Evolutionary conservation across 176 grass and related monocot species (phyloP), one percentile per base, ranked within the genome.

Genomic region (Tuctoria greenei): DNA sequence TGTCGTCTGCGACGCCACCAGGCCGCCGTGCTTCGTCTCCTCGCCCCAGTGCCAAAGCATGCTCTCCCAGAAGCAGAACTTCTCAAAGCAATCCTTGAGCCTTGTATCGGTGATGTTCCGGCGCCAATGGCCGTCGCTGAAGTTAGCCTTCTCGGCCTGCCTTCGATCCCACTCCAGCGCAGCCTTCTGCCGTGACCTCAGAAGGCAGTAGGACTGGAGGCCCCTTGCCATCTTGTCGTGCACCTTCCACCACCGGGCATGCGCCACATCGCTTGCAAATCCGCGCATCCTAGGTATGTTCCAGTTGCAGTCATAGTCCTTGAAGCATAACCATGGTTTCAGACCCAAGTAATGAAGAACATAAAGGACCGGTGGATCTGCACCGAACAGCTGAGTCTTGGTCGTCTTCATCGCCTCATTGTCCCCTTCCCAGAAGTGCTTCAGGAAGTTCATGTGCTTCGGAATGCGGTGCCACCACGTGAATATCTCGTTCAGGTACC

Each of bases 391-490:
- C 85, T 62, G 56, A 16, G 54, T 97, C 83, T 97, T 97, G 85
- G 90, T 93, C 2, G 55, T 80, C 80, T 90, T 97, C 45, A 69
- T 81, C 0, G 5, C 72, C 45, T 90, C 69, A 8, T 24, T 60
- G 44, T 97, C 93, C 1, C 93, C 93, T 59, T 97, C 90, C 93
- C 93, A 97, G 79, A 97, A 93, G 69, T 97, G 90, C 82, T 97
- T 97, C 74, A 97, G 60, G 56, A 91, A 93, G 84, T 97, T 97
- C 90, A 93, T 91, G 64, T 89, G 86, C 80, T 63, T 91, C 0
- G 93, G 90, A 25, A 97, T 85, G 42, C 93, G 90, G 61, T 97
- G 93, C 93, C 93, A 97, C 93, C 93, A 97, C 8, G 93, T 97
- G 76, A 97, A 97, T 16, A 97, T 91, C 71, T 98, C 95, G 18